These are phyloP conservation scores for Debaryomyces singareniensis DNA, from an alignment of 1,139 yeast genomes.

Conservation along the genomic window DNA sequence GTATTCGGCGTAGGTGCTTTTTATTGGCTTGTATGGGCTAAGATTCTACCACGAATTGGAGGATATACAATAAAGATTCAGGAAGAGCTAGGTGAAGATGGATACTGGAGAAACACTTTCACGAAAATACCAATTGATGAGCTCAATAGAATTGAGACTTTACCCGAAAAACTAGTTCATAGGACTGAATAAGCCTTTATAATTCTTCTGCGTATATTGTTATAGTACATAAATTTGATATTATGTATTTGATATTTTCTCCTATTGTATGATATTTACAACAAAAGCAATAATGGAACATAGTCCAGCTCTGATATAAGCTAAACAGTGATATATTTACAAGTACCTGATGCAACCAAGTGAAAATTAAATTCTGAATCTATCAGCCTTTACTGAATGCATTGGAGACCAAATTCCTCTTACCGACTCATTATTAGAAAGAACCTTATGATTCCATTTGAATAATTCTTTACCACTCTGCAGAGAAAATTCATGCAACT, in stretches of 20 bases:
- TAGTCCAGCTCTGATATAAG: too few relatives aligned
- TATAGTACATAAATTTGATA: too few relatives aligned
- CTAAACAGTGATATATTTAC: too few relatives aligned
- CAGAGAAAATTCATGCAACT: conserved; percentile 49
- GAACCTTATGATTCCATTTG: conserved; percentile 60
- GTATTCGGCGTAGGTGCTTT: conserved; percentile 64
- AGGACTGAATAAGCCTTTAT: too few relatives aligned
- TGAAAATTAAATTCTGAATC: conserved; percentile 61
- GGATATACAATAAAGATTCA: conserved; percentile 53
- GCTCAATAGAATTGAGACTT: conserved; percentile 2
- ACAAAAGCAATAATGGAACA: too few relatives aligned
- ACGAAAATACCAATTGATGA: conserved; percentile 31
- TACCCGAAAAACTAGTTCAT: too few relatives aligned
- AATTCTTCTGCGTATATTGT: too few relatives aligned
- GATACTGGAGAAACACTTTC: conserved; percentile 68
- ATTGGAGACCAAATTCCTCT: conserved; percentile 98
- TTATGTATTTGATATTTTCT: too few relatives aligned
- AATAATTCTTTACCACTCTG: conserved; percentile 35
- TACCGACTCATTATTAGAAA: conserved; percentile 73
- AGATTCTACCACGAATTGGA: conserved; percentile 51
- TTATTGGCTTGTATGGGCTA: conserved; percentile 69
- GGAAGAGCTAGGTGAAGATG: conserved; percentile 62
- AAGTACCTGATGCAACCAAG: too few relatives aligned
- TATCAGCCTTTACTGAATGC: conserved; percentile 63
- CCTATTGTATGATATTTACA: too few relatives aligned